phyloP scores from a whole-genome alignment of 106 monocot species.

The Acanthochlamys bracteata region DNA sequence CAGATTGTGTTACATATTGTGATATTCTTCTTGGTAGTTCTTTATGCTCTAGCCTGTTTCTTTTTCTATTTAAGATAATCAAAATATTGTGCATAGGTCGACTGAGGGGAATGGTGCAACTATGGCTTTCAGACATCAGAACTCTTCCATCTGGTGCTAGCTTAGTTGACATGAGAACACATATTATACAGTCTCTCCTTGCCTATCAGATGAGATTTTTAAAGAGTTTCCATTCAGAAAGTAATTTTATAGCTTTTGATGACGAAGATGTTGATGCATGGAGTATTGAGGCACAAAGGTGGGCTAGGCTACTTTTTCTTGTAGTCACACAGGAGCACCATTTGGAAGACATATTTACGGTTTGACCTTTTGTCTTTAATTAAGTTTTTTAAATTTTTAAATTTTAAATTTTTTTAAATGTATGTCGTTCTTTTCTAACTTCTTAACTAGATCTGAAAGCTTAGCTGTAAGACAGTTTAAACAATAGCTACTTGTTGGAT shows the following conservation, averaged over 20 bases:
- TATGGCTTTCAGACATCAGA: constrained; percentile 38
- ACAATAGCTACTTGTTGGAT: no score
- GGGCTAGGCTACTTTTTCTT: constrained; percentile 70
- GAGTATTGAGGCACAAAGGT: constrained; percentile 57
- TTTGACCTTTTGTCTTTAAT: constrained; percentile 28
- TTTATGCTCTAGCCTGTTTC: no score
- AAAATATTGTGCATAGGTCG: no score
- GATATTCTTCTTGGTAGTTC: no score
- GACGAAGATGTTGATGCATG: constrained; percentile 81
- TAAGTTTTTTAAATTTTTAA: background rate
- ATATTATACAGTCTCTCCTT: constrained; percentile 33
- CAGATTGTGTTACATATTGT: no score
- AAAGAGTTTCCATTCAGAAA: constrained; percentile 11
- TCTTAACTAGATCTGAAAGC: no score
- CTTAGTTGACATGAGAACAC: constrained; percentile 13
- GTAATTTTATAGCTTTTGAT: constrained; percentile 39
- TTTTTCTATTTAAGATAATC: no score
- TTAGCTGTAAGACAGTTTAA: no score
- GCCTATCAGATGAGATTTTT: constrained; percentile 50
- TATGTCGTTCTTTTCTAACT: no score
- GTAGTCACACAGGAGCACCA: constrained; percentile 28
- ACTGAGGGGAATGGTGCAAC: constrained; percentile 46
- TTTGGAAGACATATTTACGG: constrained; percentile 48
- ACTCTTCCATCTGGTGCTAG: background rate
- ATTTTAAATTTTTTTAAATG: background rate